Conservation (phyloP, 441 rosid genomes). For the Caryocar brasiliense region DNA sequence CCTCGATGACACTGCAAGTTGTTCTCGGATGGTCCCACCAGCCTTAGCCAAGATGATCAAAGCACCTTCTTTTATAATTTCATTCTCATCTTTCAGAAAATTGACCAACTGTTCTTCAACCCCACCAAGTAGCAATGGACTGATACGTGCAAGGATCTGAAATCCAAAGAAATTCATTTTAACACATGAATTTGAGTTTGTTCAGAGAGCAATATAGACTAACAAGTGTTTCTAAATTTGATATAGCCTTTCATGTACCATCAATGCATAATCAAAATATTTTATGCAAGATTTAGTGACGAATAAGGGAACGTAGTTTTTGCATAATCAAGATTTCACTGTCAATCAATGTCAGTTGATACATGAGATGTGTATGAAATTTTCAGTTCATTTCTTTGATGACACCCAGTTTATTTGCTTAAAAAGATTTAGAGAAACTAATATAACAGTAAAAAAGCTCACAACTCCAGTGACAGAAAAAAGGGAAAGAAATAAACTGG, state of each 20-base stretch:
- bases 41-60: slow-evolving; percentile 92
- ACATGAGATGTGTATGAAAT: too few species aligned
- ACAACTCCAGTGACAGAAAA: neutral
- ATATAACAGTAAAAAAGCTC: neutral
- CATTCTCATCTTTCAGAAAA: slow-evolving; percentile 83
- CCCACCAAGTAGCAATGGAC: slow-evolving; percentile 78
- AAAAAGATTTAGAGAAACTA: too few species aligned
- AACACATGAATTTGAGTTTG: neutral
- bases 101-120: slow-evolving; percentile 71
- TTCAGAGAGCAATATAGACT: neutral
- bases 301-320: too few species aligned
- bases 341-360: too few species aligned
- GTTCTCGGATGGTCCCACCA: slow-evolving; percentile 93
- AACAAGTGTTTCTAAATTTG: too few species aligned
- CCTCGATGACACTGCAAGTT: slow-evolving; percentile 83
- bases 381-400: too few species aligned
- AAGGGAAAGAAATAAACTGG: neutral
- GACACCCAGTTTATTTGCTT: too few species aligned
- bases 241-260: too few species aligned
- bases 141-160: slow-evolving; percentile 82
- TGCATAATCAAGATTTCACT: too few species aligned
- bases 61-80: slow-evolving; percentile 77
- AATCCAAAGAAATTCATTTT: slow-evolving; percentile 12
- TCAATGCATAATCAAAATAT: too few species aligned
- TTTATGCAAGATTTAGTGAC: too few species aligned